Evolutionary conservation across 2,329 filamentous ascomycete species (phyloP), one percentile per base, ranked within the genome.

Genomic region (Diaporthe sp.): DNA sequence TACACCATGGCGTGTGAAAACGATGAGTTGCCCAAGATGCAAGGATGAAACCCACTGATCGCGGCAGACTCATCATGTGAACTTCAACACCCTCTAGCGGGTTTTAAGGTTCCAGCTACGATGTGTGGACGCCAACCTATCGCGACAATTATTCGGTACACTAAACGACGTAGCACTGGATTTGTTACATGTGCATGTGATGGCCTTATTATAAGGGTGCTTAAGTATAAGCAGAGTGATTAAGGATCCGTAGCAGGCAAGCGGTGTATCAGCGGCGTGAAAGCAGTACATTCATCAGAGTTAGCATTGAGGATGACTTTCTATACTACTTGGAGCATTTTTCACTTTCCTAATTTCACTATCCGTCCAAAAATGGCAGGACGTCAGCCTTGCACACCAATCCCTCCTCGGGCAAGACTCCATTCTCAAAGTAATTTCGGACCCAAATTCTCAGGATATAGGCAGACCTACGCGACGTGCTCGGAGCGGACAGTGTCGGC

Each of bases 81-180:
- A 17, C 31, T 39, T 51, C 62, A 37, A 53, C n/a, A 68, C 10
- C 22, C 28, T 53, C 65, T 68, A 68, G 65, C 8, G 3, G 46
- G 17, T 22, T 53, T 53, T 53, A 53, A 53, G 65, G 65, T 53
- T 68, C 28, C n/a, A 25, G n/a, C 46, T 42, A 39, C 42, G 46
- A 28, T 51, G 34, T 68, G n/a, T n/a, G 39, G 12, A 51, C 34
- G n/a, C 46, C 31, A 13, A 53, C 34, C 46, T 53, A 53, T 68
- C 65, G 46, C 46, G 46, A 68, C 31, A 25, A 25, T 19, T 7
- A 4, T 25, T 53, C 13, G 34, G 49, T 15, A 17, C 12, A 59
- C 15, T 8, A 6, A 25, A 34, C n/a, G 31, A 34, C n/a, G 46
- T 39, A 25, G 19, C 39, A 67, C 13, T 51, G 19, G 4, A 37